Base-by-base conservation (phyloP, 108 stramenopile genomes). In the Chaetoceros tenuissimus region DNA sequence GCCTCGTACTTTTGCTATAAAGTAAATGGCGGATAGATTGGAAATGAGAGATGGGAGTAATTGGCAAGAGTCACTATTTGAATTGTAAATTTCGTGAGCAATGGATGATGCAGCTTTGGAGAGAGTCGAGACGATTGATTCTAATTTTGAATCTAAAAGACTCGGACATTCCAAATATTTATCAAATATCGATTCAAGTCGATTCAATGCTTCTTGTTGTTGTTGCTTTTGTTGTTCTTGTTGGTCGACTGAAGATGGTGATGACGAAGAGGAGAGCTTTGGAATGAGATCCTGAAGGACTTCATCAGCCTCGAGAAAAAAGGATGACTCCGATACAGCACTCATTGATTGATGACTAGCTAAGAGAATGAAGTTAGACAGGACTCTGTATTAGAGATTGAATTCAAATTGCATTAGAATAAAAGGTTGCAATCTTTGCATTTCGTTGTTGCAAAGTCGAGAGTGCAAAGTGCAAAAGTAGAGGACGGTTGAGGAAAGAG, bases 161-260 rank as follows among this genome's bases (percentile, higher is more conserved):
- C 94, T 87, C 1, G 96, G 85, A 47, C 90, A 87, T 74, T 97
- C 98, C 24, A 93, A 73, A 66, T 99, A 99, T 54, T 86, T 94
- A 53, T 94, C 94, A 20, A 96, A 67, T 65, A 89, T 86, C 0
- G 28, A 24, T 19, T 86, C 70, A 3, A 89, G 57, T 49, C 53
- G 50, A 2, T 48, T 47, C 25, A 88, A 53, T 3, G 79, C 83
- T 26, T 24, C 61, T 49, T 77, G 67, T 17, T 28, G 8, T 0
- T 28, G 18, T 19, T 48, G 24, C 3, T 1, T 20, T 19, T 23
- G 58, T 8, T 18, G 2, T 3, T 29, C 18, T 5, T 46, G 1
- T 26, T 1, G 24, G 2, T 10, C 21, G 51, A 53, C 19, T 16
- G 59, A 47, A 0, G 17, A 1, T 29, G 55, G 18, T 3, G 48